Base-by-base conservation (phyloP, 805 yeast genomes). In the Metschnikowia drakensbergensis region DNA sequence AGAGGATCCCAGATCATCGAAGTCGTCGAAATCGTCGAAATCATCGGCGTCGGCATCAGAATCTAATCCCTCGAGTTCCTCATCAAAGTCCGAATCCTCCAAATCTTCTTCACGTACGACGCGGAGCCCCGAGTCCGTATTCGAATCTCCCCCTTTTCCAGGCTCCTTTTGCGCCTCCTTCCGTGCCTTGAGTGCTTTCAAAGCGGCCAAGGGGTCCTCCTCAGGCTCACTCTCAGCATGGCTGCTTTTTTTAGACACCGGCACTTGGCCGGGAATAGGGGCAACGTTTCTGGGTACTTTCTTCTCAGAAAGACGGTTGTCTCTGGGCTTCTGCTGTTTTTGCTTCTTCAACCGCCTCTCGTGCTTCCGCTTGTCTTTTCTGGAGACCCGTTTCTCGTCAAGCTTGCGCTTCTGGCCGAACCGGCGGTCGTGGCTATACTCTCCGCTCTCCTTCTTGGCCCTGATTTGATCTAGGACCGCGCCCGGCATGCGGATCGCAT, bases 401-500 rank as follows among this genome's bases (percentile, higher is more conserved):
- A 58, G 52, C 58, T 62, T 57, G 53, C 68, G 47, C 50, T 63
- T 64, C 49, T 58, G 56, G 22, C 52, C 48, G 54, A 54, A 53
- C 46, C 67, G 49, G 11, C 46, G 35, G 33, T 68, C 72, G 50
- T 73, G 76, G 33, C 71, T 68, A 36, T 68, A 70, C 29, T 70
- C 78, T 22, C 79, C 78, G 25, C 59, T 63, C n/a, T 67, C 74
- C 61, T 77, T 68, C 9, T 58, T 65, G 17, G 60, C 61, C 34
- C 69, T 59, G 47, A 82, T 68, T 61, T 79, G 80, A 53, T 82
- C 84, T 40, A 82, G 59, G 13, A 81, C 60, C 32, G 64, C 57
- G 1, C 82, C 83, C 1, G 86, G 86, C 23, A 82, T 65, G 49
- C 81, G 70, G 46, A 80, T 81, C n/a, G 72, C 77, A 53, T 77